Conservation (phyloP, 192 early-diverging fungal species). For the Rhizophagus sp. region DNA sequence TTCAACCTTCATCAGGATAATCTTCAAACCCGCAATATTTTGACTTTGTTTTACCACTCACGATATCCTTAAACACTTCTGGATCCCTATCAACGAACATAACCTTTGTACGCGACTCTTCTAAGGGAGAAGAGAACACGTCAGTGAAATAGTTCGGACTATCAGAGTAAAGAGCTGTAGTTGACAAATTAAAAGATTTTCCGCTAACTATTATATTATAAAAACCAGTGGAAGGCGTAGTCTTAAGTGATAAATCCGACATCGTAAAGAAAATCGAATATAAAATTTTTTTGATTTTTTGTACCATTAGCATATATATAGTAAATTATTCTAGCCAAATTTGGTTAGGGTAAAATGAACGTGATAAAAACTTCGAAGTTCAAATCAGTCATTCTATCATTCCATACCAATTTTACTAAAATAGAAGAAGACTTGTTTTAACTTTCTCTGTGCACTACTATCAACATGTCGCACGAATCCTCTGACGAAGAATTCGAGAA, state of each 20-base stretch:
- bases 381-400: too few species aligned
- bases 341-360: not conserved
- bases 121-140: constrained; percentile 4
- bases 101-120: constrained; percentile 33
- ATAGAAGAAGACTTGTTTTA: too few species aligned
- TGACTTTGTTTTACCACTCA: constrained; percentile 15
- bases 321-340: not conserved
- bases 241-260: not conserved
- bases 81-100: constrained; percentile 58
- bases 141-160: constrained; percentile 25
- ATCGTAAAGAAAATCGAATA: not conserved
- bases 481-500: constrained; percentile 74
- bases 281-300: too few species aligned
- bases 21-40: not conserved
- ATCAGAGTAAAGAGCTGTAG: constrained; percentile 10
- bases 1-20: not conserved
- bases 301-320: not conserved
- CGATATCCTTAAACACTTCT: constrained; percentile 52
- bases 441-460: too few species aligned
- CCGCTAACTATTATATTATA: constrained; percentile 23
- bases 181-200: constrained; percentile 4
- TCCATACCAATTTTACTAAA: too few species aligned
- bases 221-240: not conserved
- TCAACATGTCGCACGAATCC: constrained; percentile 23
- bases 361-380: not conserved